Base-by-base conservation (phyloP, 2,329 filamentous ascomycete genomes). In the Colletotrichum sp. region DNA sequence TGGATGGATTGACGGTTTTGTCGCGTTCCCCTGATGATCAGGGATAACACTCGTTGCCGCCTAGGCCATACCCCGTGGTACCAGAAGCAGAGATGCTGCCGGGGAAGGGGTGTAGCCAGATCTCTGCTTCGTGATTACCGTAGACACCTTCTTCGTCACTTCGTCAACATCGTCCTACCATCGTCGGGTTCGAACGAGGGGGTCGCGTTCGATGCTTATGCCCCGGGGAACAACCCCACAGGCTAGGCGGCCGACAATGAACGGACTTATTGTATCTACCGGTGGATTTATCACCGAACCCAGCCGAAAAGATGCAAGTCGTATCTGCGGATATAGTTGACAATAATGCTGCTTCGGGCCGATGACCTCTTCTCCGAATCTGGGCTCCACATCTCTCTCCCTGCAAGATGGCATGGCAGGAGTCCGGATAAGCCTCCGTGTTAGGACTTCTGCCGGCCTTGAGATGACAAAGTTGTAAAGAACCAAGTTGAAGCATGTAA, bases 41-140 rank as follows among this genome's bases (percentile, higher is more conserved):
- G 18, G 31, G n/a, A 24, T 24, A n/a, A 1, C n/a, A 2, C 8
- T 13, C 0, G 8, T 33, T 0, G 33, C 55, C 27, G 6, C 27
- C 27, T 27, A n/a, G n/a, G 13, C 21, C n/a, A 21, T 24, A 0
- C 43, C 12, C 6, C 8, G 6, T 21, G 12, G 1, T 8, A 51
- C 43, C n/a, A 51, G n/a, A 51, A 51, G 43, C 43, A 24, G 43
- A 21, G 13, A 51, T 21, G 6, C 43, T 51, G n/a, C 43, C 43
- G 43, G 11, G 6, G 6, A 21, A 21, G 12, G 43, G 12, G 43
- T 21, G 11, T 0, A 13, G 3, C 6, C 12, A 51, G 0, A 3
- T 21, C 43, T 51, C n/a, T 51, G n/a, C n/a, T 21, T 21, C 43
- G n/a, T 51, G 43, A 51, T 12, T 13, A n/a, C 43, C 43, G 43